These are phyloP conservation scores for Aspergillus olivimuriae DNA, from an alignment of 495 filamentous ascomycete species.

Conservation along the genomic window DNA sequence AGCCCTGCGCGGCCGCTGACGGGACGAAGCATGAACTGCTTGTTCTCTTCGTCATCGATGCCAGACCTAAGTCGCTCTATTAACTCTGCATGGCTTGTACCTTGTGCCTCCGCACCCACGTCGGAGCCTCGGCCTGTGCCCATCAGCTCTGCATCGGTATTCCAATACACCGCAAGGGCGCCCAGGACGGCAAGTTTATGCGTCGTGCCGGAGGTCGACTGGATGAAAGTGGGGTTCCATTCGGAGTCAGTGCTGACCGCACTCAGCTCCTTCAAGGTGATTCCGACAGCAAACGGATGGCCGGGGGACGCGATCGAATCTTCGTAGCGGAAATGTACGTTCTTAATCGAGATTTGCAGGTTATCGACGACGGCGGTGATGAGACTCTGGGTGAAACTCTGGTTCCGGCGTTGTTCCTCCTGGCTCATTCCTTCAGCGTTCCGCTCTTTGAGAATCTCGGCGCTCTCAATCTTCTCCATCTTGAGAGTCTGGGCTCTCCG, in stretches of 20 bases:
- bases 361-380: slow-evolving; percentile 97
- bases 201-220: slow-evolving; percentile 70
- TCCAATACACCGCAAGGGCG: slow-evolving; percentile 92
- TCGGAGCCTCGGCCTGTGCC: slow-evolving; percentile 62
- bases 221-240: slow-evolving; percentile 92
- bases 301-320: slow-evolving; percentile 93
- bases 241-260: slow-evolving; percentile 90
- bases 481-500: slow-evolving; percentile 76
- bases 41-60: slow-evolving; percentile 66
- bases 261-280: slow-evolving; percentile 92
- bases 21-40: slow-evolving; percentile 93
- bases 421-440: slow-evolving; percentile 87
- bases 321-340: slow-evolving; percentile 95
- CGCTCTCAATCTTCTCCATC: slow-evolving; percentile 95
- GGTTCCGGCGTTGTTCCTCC: slow-evolving; percentile 91
- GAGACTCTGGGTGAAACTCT: slow-evolving; percentile 92
- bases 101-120: slow-evolving; percentile 56
- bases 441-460: slow-evolving; percentile 84
- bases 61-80: slow-evolving; percentile 67
- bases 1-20: slow-evolving; percentile 88
- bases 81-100: slow-evolving; percentile 64
- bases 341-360: slow-evolving; percentile 92
- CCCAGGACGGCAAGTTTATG: slow-evolving; percentile 88
- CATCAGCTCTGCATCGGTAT: slow-evolving; percentile 80
- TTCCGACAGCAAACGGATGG: slow-evolving; percentile 86